A percentile compares a stretch with the other conserved stretches of the same genome.
phyloP scores from a whole-genome alignment of 192 early-diverging fungal genomes.

The Coemansia sp. region DNA sequence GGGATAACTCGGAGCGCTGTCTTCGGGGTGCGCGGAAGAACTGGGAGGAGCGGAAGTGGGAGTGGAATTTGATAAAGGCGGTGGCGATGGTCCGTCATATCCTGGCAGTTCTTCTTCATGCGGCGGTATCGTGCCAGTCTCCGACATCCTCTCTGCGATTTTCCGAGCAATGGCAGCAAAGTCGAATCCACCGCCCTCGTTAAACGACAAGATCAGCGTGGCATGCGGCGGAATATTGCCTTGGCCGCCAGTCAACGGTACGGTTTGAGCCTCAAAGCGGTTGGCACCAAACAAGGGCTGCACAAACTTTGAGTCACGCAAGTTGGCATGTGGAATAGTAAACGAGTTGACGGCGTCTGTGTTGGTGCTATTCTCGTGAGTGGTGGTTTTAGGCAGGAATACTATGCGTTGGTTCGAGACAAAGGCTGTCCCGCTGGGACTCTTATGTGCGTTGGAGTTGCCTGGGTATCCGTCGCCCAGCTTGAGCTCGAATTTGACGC shows the following conservation, averaged over 20 bases:
- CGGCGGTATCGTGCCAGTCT: conserved; percentile 38
- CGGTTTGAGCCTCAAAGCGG: conserved; percentile 33
- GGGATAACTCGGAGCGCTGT: conserved; percentile 23
- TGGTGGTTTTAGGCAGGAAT: conserved; percentile 31
- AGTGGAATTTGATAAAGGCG: neutral
- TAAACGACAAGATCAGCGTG: conserved; percentile 34
- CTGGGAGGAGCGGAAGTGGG: neutral
- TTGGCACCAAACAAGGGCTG: conserved; percentile 52
- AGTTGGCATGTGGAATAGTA: conserved; percentile 34
- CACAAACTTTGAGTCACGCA: conserved; percentile 26
- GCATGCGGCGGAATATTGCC: conserved; percentile 7
- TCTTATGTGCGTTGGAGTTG: conserved; percentile 14
- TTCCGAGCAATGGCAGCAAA: conserved; percentile 44
- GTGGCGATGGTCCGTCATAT: conserved; percentile 31
- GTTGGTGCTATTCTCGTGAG: conserved; percentile 28
- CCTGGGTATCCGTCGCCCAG: conserved; percentile 42
- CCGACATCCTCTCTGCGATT: conserved; percentile 34
- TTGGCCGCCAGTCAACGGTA: conserved; percentile 18
- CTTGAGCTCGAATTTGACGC: conserved; percentile 52
- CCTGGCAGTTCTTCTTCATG: conserved; percentile 48
- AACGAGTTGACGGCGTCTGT: conserved; percentile 30
- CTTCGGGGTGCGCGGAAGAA: neutral
- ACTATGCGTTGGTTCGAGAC: conserved; percentile 53
- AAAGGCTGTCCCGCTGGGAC: conserved; percentile 44
- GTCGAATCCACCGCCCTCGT: conserved; percentile 54